Base-by-base conservation (phyloP, 2,329 filamentous ascomycete genomes). In the Alternaria sp. region DNA sequence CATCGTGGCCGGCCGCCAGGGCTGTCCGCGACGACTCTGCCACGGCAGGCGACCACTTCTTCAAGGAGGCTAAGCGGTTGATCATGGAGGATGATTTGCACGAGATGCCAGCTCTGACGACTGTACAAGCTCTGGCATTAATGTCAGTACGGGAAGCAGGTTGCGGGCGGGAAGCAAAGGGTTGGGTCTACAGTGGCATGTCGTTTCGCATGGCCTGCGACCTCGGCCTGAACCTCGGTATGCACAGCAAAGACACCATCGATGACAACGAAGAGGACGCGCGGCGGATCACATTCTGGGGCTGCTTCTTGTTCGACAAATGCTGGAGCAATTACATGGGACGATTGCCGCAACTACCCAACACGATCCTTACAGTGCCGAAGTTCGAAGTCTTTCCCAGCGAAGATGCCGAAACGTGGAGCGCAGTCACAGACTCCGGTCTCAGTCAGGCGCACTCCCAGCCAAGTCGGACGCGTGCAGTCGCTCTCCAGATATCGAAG, bases 151-250 rank as follows among this genome's bases (percentile, higher is more conserved):
- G 96, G 64, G 96, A 99, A 82, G 96, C 95, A 3, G 96, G 96
- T 1, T 98, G 95, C 78, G 95, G 93, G 0, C 87, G 95, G 45
- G 96, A 98, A 81, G 93, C 93, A 43, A 97, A 96, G 79, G 96
- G 96, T 1, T 99, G 96, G 96, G 93, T 97, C 4, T 98, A 98
- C 79, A 97, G 93, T 73, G 95, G 96, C 54, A 97, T 99, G 92
- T 96, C 92, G 74, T 98, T 99, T 78, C 90, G 96, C 47, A 98
- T 99, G 95, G 95, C 94, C 0, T 92, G 91, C 78, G 96, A 99
- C 73, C 87, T 99, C 67, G 96, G 96, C 0, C 84, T 99, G 57
- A 97, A 97, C 74, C 87, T 97, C 17, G 88, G 88, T 9, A 86
- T 93, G 62, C 86, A 87, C 8, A 84, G 77, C 64, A 80, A 77